Conservation (phyloP, 2,329 filamentous ascomycete species). For the Arthrobotrys musiformis region DNA sequence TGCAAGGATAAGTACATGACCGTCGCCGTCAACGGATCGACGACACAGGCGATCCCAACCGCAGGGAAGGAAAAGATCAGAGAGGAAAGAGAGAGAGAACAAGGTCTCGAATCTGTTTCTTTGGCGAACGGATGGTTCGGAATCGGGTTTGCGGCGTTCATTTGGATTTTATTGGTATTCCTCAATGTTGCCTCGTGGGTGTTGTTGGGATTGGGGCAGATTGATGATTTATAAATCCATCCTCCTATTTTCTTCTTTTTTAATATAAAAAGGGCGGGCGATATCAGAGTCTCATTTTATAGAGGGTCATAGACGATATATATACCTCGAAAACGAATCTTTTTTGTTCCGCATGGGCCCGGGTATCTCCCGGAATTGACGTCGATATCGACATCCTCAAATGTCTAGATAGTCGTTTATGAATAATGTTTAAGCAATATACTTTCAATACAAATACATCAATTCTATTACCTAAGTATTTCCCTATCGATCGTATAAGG, state of each 20-base stretch:
- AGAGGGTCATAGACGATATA: slow-evolving; percentile 7
- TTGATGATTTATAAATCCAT: slow-evolving; percentile 48
- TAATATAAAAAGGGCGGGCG: neutral
- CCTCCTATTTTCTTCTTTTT: neutral
- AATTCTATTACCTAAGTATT: neutral
- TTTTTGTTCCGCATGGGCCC: neutral
- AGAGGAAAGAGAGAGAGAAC: slow-evolving; percentile 9
- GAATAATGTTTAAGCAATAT: slow-evolving; percentile 2
- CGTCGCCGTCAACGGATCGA: slow-evolving; percentile 52
- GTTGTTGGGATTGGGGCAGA: slow-evolving; percentile 36
- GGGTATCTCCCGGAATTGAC: neutral
- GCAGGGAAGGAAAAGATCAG: slow-evolving; percentile 25
- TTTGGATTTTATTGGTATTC: slow-evolving; percentile 40
- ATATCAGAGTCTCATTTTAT: slow-evolving; percentile 18
- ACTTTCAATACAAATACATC: neutral
- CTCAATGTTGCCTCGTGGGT: slow-evolving; percentile 45
- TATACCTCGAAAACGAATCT: neutral
- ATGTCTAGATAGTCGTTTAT: neutral
- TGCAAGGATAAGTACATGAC: slow-evolving; percentile 60
- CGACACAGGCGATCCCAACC: slow-evolving; percentile 29
- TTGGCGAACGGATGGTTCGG: slow-evolving; percentile 49
- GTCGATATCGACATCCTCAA: neutral
- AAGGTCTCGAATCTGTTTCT: slow-evolving; percentile 27
- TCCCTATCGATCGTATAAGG: neutral
- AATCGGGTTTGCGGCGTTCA: slow-evolving; percentile 21